Conservation (phyloP, 1,284 basidiomycete genomes). For the Sanguinoderma infundibulare region DNA sequence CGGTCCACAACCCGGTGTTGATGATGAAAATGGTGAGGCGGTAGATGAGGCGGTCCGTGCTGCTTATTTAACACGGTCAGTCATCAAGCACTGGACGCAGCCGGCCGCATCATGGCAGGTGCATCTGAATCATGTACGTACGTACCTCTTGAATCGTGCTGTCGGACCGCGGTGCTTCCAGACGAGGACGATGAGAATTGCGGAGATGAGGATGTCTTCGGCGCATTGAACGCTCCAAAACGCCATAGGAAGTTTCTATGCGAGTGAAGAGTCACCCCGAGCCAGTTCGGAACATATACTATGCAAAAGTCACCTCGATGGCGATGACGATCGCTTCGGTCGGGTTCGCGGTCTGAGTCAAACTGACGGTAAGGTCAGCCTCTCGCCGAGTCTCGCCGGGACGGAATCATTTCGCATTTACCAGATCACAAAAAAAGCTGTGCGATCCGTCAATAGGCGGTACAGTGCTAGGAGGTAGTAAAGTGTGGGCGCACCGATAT, state of each 20-base stretch:
- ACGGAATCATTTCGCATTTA: too few species aligned
- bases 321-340: background rate
- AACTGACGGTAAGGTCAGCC: background rate
- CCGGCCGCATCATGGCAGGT: background rate
- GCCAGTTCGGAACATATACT: background rate
- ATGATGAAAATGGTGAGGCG: background rate
- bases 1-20: conserved; percentile 1
- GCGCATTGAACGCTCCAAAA: background rate
- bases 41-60: background rate
- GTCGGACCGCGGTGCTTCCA: background rate
- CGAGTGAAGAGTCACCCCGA: background rate
- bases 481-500: background rate
- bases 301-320: background rate
- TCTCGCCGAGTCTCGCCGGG: too few species aligned
- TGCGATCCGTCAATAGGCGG: background rate
- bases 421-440: background rate
- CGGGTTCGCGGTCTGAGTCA: background rate
- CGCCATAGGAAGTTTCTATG: background rate
- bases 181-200: background rate
- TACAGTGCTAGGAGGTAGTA: background rate
- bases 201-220: background rate
- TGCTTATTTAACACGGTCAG: too few species aligned
- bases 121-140: background rate
- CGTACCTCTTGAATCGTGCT: background rate
- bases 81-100: too few species aligned